phyloP scores from a whole-genome alignment of 2,329 filamentous ascomycete species.

The Fusarium sp. region DNA sequence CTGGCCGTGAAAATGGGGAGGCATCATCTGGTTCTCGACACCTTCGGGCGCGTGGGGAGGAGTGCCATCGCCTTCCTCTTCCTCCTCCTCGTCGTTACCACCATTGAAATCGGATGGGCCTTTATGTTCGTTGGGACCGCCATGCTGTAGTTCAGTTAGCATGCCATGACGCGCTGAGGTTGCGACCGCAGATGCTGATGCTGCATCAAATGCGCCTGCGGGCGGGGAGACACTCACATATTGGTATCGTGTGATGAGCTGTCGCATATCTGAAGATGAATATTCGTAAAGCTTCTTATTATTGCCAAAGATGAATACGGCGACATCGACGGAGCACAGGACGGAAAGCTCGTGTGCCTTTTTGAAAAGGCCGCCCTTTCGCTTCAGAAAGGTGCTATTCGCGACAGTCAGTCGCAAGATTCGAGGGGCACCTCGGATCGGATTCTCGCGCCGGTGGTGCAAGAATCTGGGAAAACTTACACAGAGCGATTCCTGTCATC shows the following conservation, averaged over 20 bases:
- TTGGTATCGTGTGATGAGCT: conserved; percentile 88
- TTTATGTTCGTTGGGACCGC: conserved; percentile 94
- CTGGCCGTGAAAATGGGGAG: conserved; percentile 76
- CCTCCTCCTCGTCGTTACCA: conserved; percentile 86
- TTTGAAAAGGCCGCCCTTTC: conserved; percentile 98
- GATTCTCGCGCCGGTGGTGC: neutral
- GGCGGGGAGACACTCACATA: conserved; percentile 73
- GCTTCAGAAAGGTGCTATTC: conserved; percentile 92
- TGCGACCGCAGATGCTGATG: neutral
- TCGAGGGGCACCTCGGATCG: neutral
- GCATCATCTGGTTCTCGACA: conserved; percentile 71
- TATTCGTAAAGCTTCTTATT: conserved; percentile 99
- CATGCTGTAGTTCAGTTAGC: conserved; percentile 72
- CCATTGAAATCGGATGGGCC: conserved; percentile 92
- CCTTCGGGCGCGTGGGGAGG: conserved; percentile 74
- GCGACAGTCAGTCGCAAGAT: conserved; percentile 35
- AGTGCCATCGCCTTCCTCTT: conserved; percentile 77
- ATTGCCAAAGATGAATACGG: conserved; percentile 97
- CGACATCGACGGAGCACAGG: conserved; percentile 97
- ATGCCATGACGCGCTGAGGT: neutral
- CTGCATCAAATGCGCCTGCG: conserved; percentile 5
- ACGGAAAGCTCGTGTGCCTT: conserved; percentile 99
- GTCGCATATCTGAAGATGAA: conserved; percentile 92
- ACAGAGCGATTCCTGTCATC: conserved; percentile 98
- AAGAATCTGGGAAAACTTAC: conserved; percentile 68